These are phyloP conservation scores for Pseudocercospora crystallina DNA, from an alignment of 2,329 filamentous ascomycete species.

Conservation along the genomic window DNA sequence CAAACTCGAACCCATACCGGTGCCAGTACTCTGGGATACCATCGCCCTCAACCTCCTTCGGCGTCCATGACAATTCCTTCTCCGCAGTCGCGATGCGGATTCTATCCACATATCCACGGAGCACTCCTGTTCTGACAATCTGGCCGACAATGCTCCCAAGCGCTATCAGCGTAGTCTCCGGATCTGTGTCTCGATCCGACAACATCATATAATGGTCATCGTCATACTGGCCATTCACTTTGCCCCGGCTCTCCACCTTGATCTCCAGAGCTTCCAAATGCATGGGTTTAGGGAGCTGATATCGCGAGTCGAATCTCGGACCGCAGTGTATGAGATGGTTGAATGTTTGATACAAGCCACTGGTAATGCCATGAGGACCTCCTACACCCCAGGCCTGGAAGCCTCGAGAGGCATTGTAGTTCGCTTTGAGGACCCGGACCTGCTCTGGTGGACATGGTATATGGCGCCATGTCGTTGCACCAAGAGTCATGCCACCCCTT, in stretches of 20 bases:
- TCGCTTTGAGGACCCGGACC: conserved; percentile 11
- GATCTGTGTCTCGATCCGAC: conserved; percentile 17
- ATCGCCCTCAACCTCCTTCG: conserved; percentile 9
- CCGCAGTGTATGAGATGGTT: conserved; percentile 25
- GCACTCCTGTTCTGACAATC: conserved; percentile 17
- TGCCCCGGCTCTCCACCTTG: conserved; percentile 13
- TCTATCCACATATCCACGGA: conserved; percentile 18
- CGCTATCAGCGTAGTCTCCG: conserved; percentile 16
- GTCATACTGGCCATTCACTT: conserved; percentile 8
- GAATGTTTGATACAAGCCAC: conserved; percentile 22
- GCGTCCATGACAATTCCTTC: conserved; percentile 12
- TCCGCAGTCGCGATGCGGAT: conserved; percentile 14
- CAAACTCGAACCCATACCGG: conserved; percentile 26
- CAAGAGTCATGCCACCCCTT: conserved; percentile 9
- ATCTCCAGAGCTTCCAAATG: conserved; percentile 21
- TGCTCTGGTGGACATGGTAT: conserved; percentile 21
- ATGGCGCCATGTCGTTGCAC: conserved; percentile 17
- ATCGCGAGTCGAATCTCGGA: conserved; percentile 14
- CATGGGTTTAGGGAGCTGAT: conserved; percentile 8
- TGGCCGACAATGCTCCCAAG: conserved; percentile 19
- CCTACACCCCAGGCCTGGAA: conserved; percentile 20
- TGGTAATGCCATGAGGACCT: conserved; percentile 17
- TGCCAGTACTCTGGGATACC: conserved; percentile 22
- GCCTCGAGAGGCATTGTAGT: conserved; percentile 15
- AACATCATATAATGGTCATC: conserved; percentile 14